Conservation (phyloP, 371 early-diverging fungal genomes). For the Mucor racemosus region DNA sequence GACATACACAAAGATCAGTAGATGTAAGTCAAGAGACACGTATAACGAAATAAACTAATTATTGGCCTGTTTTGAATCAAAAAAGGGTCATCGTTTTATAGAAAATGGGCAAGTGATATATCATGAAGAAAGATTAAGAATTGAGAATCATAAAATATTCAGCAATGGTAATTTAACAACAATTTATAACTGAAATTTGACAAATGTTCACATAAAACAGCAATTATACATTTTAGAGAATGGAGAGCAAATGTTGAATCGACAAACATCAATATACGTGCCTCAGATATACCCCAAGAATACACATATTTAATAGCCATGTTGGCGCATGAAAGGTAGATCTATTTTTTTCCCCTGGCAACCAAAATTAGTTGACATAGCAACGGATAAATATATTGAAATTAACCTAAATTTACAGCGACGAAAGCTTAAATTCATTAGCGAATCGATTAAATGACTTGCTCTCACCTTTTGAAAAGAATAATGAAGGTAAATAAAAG, state of each 20-base stretch:
- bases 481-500: slow-evolving; percentile 5
- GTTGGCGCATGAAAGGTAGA: slow-evolving; percentile 29
- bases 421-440: slow-evolving; percentile 13
- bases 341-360: not conserved
- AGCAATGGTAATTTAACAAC: not conserved
- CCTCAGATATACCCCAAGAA: slow-evolving; percentile 23
- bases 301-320: slow-evolving; percentile 21
- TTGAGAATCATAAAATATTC: not conserved
- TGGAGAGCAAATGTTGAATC: slow-evolving; percentile 24
- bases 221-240: slow-evolving; percentile 20
- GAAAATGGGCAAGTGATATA: slow-evolving; percentile 8
- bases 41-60: not conserved
- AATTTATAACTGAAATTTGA: not conserved
- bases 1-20: not conserved
- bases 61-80: no score
- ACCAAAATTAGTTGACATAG: no score
- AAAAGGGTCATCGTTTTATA: slow-evolving; percentile 8
- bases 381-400: not conserved
- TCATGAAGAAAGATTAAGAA: slow-evolving; percentile 4
- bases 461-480: slow-evolving; percentile 21
- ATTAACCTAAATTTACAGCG: slow-evolving; percentile 7
- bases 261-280: not conserved
- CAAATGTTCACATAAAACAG: slow-evolving; percentile 7
- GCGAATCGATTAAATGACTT: slow-evolving; percentile 17
- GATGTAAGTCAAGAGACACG: slow-evolving; percentile 1